Percentiles rank a stretch among this genome's conserved stretches.
These are phyloP conservation scores for Chaetoscypha palmicola DNA, from an alignment of 2,329 filamentous ascomycete species.

Conservation along the genomic window DNA sequence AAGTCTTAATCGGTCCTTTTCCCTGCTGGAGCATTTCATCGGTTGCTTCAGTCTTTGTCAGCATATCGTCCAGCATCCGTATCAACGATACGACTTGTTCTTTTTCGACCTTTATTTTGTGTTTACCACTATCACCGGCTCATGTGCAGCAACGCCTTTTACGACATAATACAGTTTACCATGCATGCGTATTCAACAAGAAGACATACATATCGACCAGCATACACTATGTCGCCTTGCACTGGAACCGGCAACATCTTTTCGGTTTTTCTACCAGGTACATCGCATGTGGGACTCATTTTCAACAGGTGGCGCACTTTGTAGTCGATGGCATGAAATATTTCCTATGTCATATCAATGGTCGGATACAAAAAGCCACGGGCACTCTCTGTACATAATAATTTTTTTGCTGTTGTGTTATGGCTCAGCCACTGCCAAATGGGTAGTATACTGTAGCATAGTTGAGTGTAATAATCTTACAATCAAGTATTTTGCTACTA, in stretches of 20 bases:
- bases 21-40: too few relatives aligned
- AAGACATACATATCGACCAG: slow-evolving; percentile 27
- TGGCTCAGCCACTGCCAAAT: slow-evolving; percentile 19
- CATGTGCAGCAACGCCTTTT: slow-evolving; percentile 21
- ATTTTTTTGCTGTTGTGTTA: slow-evolving; percentile 20
- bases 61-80: slow-evolving; percentile 1
- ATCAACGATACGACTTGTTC: too few relatives aligned
- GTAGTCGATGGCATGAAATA: slow-evolving; percentile 24
- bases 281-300: slow-evolving; percentile 21
- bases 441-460: slow-evolving; percentile 25
- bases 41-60: background rate
- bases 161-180: slow-evolving; percentile 19
- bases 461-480: slow-evolving; percentile 15
- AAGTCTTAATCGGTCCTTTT: slow-evolving; percentile 19
- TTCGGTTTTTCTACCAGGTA: slow-evolving; percentile 25
- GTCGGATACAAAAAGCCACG: slow-evolving; percentile 26
- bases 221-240: slow-evolving; percentile 24
- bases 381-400: slow-evolving; percentile 24
- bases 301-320: slow-evolving; percentile 24
- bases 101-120: slow-evolving; percentile 3
- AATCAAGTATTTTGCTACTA: slow-evolving; percentile 7
- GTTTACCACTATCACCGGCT: slow-evolving; percentile 13
- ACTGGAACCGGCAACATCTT: slow-evolving; percentile 27
- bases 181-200: slow-evolving; percentile 23
- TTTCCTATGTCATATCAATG: slow-evolving; percentile 26